These are phyloP conservation scores for Aspergillus alliaceus DNA, from an alignment of 2,329 filamentous ascomycete species.

Conservation along the genomic window DNA sequence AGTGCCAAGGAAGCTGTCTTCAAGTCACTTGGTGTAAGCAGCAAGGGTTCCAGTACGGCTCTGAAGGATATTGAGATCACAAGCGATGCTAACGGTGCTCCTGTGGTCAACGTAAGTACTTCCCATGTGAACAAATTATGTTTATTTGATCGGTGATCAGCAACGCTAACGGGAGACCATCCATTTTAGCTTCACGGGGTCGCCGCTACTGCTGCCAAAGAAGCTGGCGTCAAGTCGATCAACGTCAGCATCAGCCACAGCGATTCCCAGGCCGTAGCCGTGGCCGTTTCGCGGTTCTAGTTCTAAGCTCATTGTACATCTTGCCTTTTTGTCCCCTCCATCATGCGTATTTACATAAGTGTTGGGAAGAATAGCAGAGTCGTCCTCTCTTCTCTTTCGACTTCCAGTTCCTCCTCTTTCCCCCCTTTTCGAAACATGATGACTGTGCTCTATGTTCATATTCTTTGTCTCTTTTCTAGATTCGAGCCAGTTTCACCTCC, in stretches of 20 bases:
- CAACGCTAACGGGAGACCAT: conserved; percentile 37
- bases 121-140: no score
- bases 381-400: no score
- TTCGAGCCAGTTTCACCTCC: no score
- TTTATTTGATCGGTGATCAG: no score
- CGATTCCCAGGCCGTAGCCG: conserved; percentile 88
- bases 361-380: no score
- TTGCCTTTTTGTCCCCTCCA: no score
- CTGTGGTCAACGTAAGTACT: conserved; percentile 77
- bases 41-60: conserved; percentile 84
- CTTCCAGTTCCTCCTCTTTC: no score
- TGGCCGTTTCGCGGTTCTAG: conserved; percentile 91
- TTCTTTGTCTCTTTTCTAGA: no score
- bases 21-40: conserved; percentile 86
- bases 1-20: conserved; percentile 98
- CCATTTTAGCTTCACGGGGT: conserved; percentile 73
- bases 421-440: no score
- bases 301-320: no score
- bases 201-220: conserved; percentile 77
- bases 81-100: conserved; percentile 77
- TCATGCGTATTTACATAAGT: no score
- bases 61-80: conserved; percentile 94
- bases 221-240: conserved; percentile 83
- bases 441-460: no score
- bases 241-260: conserved; percentile 95